These are phyloP conservation scores for Xylaria digitata DNA, from an alignment of 2,329 filamentous ascomycete species.

Conservation along the genomic window DNA sequence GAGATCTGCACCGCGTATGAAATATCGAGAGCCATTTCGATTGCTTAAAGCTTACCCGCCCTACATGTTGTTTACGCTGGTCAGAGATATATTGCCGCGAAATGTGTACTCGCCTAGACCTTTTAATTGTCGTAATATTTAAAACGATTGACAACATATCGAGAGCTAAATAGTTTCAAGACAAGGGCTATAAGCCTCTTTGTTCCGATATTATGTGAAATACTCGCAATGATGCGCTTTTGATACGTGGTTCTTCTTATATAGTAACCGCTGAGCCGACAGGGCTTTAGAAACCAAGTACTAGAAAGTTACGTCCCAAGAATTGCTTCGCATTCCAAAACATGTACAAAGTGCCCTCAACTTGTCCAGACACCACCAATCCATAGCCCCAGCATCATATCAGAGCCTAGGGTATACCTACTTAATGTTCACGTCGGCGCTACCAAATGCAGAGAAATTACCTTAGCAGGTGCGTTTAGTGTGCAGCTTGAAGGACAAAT, in stretches of 20 bases:
- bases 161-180: neutral
- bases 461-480: conserved; percentile 22
- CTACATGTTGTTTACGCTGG: neutral
- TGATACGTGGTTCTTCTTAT: too few relatives aligned
- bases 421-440: conserved; percentile 4
- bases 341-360: too few relatives aligned
- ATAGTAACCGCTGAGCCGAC: too few relatives aligned
- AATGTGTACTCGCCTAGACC: too few relatives aligned
- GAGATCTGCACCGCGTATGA: neutral
- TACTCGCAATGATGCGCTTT: too few relatives aligned
- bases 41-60: neutral
- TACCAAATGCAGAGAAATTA: neutral
- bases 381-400: too few relatives aligned
- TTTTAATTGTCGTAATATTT: neutral
- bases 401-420: neutral
- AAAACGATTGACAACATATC: neutral
- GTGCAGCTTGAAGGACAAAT: neutral
- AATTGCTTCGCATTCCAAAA: too few relatives aligned
- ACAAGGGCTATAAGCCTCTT: too few relatives aligned
- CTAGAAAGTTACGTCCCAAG: too few relatives aligned
- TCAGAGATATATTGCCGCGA: neutral
- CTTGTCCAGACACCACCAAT: too few relatives aligned
- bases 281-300: too few relatives aligned
- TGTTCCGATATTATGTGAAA: too few relatives aligned
- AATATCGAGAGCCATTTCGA: neutral